Base-by-base conservation (phyloP, 495 filamentous ascomycete genomes). In the Penicillium roqueforti region DNA sequence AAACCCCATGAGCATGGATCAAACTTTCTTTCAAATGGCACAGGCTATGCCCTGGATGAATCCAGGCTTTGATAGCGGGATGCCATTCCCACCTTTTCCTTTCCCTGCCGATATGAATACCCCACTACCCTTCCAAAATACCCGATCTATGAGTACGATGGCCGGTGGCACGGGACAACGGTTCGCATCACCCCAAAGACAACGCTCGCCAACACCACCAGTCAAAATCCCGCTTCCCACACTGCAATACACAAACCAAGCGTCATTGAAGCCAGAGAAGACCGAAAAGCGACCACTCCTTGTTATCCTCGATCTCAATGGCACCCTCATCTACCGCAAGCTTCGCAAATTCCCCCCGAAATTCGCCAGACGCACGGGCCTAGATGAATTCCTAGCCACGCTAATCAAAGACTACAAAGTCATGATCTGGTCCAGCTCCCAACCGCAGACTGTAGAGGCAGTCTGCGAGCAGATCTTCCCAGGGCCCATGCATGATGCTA, bases 381-480 rank as follows among this genome's bases (percentile, higher is more conserved):
- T 92, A 0, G 43, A 68, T 1, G 25, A 67, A 0, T 97, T 98
- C 72, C 70, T 97, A 1, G 47, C 71, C 1, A 84, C 86, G 57
- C 74, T 87, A 55, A 73, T 91, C 46, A 58, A 76, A 16, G 81
- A 83, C 23, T 88, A 91, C 73, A 75, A 68, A 28, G 86, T 96
- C 14, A 88, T 95, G 72, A 80, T 98, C 50, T 98, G 93, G 92
- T 95, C 91, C 0, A 92, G 88, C 40, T 91, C 95, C 0, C 78
- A 74, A 23, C 84, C 85, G 0, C 53, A 70, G 6, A 97, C 92
- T 49, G 87, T 96, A 0, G 32, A 66, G 0, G 64, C 65, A 6
- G 86, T 97, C 16, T 69, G 62, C 49, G 61, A 16, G 51, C 76
- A 50, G 75, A 83, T 55, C 49, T 95, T 59, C 68, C 71, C 39